Evolutionary conservation across 768 basidiomycete species (phyloP).

Genomic region (Tephrocybe rancida): DNA sequence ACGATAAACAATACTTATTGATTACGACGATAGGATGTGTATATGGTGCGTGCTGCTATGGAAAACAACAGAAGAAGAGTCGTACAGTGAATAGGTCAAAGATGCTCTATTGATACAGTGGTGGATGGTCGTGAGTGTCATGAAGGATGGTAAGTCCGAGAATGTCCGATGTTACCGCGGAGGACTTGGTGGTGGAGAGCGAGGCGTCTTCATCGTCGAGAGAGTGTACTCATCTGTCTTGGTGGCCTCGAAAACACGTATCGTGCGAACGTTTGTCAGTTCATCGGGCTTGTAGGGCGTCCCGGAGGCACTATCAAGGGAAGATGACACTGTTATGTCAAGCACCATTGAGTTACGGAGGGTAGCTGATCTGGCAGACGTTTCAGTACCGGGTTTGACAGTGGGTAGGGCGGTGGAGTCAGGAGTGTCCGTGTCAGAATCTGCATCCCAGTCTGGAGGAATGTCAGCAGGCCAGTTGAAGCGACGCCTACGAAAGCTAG

Average conservation of each 20-base stretch:
- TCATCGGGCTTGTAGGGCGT: constrained; percentile 32
- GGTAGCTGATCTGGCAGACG: constrained; percentile 12
- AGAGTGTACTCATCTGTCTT: constrained; percentile 33
- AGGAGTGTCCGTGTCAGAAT: constrained; percentile 21
- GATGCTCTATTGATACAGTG: constrained; percentile 15
- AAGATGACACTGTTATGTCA: constrained; percentile 22
- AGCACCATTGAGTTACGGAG: constrained; percentile 19
- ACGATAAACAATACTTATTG: constrained; percentile 6
- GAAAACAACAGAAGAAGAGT: neutral
- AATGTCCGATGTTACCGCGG: neutral
- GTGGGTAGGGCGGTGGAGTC: constrained; percentile 14
- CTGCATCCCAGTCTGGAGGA: constrained; percentile 27
- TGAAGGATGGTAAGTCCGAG: neutral
- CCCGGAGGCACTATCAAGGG: constrained; percentile 1
- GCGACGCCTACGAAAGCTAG: constrained; percentile 66
- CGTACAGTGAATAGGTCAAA: constrained; percentile 3
- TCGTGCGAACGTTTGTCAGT: constrained; percentile 51
- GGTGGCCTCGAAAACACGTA: constrained; percentile 53
- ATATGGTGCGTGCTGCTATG: neutral
- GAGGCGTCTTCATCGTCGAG: constrained; percentile 21
- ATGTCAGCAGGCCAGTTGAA: constrained; percentile 68
- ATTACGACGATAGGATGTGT: neutral
- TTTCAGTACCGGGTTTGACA: constrained; percentile 17
- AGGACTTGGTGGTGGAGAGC: constrained; percentile 19
- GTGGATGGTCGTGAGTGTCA: neutral